Base-by-base conservation (phyloP, 148 eudicot species). In the Rheum nobile region DNA sequence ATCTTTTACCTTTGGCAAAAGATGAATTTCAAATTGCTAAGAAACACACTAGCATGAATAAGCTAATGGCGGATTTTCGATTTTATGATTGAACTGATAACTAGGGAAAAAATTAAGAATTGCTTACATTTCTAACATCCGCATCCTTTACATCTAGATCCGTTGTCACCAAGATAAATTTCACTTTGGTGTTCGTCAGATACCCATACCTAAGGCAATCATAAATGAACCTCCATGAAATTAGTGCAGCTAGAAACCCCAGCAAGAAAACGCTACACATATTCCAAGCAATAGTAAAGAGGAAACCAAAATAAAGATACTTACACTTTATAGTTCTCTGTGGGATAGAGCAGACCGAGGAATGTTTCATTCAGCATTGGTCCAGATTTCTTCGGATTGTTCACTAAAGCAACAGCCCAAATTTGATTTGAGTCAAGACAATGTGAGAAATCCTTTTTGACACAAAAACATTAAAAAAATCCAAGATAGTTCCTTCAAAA, bases 281-380 rank as follows among this genome's bases (percentile, higher is more conserved):
- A 28, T 26, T n/a, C 12, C 34, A 59, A 59, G 34, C 22, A 19
- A 34, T 3, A 65, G 37, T 21, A 29, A 68, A 6, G 34, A n/a
- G 29, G 50, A 24, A 43, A 63, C 21, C 8, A 14, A 47, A 71
- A 37, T 34, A 55, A 50, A 24, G 76, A 75, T 77, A 75, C 97
- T 83, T 81, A 95, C 96, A 95, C 93, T 92, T 95, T 95, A 85
- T 88, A 95, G 82, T 95, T 95, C 73, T 95, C 97, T 65, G 96
- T 83, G 34, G 97, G 97, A 80, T 95, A 95, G 35, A 91, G 92
- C 78, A 91, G 82, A 57, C 99, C 99, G 48, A 95, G 92, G 73
- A 90, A 95, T 43, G 97, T 88, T 87, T 91, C 99, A 73, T 95
- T 91, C 73, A 95, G 85, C 82, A 88, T 88, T 17, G 94, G 94